Evolutionary conservation across 495 filamentous ascomycete genomes (phyloP).

Genomic region (Aspergillus sclerotiicarbonarius): DNA sequence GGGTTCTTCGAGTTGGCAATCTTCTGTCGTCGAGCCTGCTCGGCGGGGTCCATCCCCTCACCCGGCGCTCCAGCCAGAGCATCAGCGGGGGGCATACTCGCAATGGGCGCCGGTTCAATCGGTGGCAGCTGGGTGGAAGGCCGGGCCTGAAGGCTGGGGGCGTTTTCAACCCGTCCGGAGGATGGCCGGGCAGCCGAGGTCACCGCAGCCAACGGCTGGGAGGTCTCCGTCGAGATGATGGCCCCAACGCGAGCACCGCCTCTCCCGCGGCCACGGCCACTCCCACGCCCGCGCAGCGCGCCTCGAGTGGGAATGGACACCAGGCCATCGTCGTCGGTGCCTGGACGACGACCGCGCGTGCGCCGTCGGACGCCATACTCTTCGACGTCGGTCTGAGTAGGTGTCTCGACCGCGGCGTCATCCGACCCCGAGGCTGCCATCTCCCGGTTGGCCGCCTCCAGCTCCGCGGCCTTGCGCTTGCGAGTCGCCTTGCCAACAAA

Average conservation of each 20-base stretch:
- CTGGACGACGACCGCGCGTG: slow-evolving; percentile 32
- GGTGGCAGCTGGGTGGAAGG: slow-evolving; percentile 20
- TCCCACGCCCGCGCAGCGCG: slow-evolving; percentile 50
- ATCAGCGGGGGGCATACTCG: slow-evolving; percentile 8
- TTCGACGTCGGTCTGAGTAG: slow-evolving; percentile 31
- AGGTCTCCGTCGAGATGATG: slow-evolving; percentile 25
- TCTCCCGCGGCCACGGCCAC: slow-evolving; percentile 49
- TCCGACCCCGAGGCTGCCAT: slow-evolving; percentile 20
- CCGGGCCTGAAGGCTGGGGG: slow-evolving; percentile 13
- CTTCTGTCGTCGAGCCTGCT: slow-evolving; percentile 35
- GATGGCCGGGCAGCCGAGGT: background rate
- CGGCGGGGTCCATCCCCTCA: slow-evolving; percentile 31
- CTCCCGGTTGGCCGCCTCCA: slow-evolving; percentile 31
- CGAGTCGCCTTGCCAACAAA: slow-evolving; percentile 50
- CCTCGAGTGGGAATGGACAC: slow-evolving; percentile 13
- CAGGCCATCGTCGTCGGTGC: slow-evolving; percentile 22
- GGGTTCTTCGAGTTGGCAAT: slow-evolving; percentile 50
- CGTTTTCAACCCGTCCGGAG: slow-evolving; percentile 1
- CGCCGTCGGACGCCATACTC: slow-evolving; percentile 35
- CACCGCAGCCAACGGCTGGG: slow-evolving; percentile 15
- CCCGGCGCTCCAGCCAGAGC: slow-evolving; percentile 7
- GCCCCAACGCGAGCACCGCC: slow-evolving; percentile 38
- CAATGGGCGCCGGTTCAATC: slow-evolving; percentile 24
- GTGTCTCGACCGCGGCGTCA: slow-evolving; percentile 29
- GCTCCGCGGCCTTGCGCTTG: slow-evolving; percentile 45